phyloP scores from a whole-genome alignment of 2,329 filamentous ascomycete genomes.

The Stachybotrys chlorohalonatus region DNA sequence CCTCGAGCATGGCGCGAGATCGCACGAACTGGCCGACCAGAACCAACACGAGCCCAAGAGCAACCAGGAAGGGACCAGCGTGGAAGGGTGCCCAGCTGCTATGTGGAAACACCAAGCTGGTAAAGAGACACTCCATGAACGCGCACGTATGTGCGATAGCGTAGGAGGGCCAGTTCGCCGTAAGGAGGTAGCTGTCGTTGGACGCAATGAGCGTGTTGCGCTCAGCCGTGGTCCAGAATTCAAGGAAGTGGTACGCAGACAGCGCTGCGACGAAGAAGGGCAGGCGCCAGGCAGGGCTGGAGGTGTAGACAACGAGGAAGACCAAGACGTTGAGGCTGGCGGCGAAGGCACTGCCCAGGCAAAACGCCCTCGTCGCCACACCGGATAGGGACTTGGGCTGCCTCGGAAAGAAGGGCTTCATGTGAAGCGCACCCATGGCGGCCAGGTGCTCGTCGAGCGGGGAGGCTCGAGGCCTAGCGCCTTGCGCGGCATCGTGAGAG shows the following conservation, averaged over 20 bases:
- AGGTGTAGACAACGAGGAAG: constrained; percentile 23
- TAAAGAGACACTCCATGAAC: constrained; percentile 61
- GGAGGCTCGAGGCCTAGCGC: not conserved
- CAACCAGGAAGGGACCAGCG: constrained; percentile 30
- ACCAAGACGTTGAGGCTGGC: constrained; percentile 21
- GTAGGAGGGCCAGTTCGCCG: constrained; percentile 77
- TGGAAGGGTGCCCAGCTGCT: constrained; percentile 36
- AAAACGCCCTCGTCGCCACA: constrained; percentile 49
- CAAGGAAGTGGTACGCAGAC: constrained; percentile 85
- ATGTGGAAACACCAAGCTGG: constrained; percentile 44
- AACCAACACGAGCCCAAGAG: constrained; percentile 56
- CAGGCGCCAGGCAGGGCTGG: constrained; percentile 48
- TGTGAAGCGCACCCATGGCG: constrained; percentile 14
- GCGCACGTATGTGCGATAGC: constrained; percentile 73
- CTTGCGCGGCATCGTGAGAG: not conserved
- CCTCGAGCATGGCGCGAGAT: constrained; percentile 79
- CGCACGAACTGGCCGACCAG: constrained; percentile 65
- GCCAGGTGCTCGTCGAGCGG: constrained; percentile 10
- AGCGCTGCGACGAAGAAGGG: constrained; percentile 62
- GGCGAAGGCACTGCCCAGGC: constrained; percentile 37
- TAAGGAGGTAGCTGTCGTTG: constrained; percentile 72
- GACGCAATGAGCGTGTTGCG: constrained; percentile 71
- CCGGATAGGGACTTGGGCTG: constrained; percentile 49
- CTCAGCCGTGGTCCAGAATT: constrained; percentile 82
- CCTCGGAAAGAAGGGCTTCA: constrained; percentile 30